Evolutionary conservation across 768 basidiomycete species (phyloP).

Genomic region (Russula griseocarnosa): DNA sequence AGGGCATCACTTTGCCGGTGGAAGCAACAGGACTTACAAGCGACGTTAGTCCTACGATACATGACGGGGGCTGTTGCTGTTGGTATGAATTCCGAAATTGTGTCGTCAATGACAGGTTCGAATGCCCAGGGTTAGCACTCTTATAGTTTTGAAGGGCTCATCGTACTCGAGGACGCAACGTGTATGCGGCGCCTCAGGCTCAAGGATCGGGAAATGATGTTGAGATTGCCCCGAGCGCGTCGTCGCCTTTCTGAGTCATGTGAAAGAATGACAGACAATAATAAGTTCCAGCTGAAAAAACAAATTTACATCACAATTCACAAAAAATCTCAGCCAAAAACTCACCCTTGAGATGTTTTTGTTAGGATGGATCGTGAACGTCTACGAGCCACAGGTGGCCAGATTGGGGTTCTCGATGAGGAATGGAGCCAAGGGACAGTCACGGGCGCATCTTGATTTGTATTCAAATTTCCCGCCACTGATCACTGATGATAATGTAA

Average conservation of each 20-base stretch:
- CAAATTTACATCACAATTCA: too few relatives aligned
- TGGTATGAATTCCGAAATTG: background rate
- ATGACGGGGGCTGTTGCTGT: background rate
- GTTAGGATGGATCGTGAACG: too few relatives aligned
- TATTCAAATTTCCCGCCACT: background rate
- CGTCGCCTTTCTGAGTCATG: background rate
- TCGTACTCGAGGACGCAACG: slow-evolving; percentile 12
- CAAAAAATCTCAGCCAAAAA: slow-evolving; percentile 9
- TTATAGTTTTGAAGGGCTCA: slow-evolving; percentile 9
- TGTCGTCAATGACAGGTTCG: background rate
- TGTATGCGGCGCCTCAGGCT: background rate
- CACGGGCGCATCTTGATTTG: background rate
- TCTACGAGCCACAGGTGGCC: background rate
- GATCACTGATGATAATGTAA: background rate
- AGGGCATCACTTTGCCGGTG: background rate
- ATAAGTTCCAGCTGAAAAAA: too few relatives aligned
- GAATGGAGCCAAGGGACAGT: slow-evolving; percentile 18
- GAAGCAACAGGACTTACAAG: slow-evolving; percentile 12
- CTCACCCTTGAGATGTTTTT: background rate
- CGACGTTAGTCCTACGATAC: slow-evolving; percentile 23
- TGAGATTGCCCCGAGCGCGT: background rate
- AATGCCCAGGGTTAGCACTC: background rate
- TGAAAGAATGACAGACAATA: background rate
- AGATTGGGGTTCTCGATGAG: background rate
- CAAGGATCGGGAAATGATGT: background rate